Evolutionary conservation across 352 stramenopile genomes (phyloP).

Genomic region (Phytophthora citricola): DNA sequence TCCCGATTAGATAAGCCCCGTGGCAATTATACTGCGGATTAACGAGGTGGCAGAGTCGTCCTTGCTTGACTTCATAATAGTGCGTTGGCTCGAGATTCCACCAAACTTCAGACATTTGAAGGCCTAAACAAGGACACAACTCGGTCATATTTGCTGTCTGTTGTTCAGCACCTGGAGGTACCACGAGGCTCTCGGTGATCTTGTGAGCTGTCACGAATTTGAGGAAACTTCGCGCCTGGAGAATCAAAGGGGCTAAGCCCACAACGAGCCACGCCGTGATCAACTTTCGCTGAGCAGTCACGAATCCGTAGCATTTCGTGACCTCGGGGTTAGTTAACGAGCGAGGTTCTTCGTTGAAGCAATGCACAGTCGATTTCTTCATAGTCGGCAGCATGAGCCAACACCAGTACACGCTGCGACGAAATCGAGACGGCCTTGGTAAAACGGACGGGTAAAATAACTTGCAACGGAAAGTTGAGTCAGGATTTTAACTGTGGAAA

Average conservation of each 20-base stretch:
- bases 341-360: not conserved
- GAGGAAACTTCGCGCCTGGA: constrained; percentile 10
- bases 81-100: constrained; percentile 6
- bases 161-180: not conserved
- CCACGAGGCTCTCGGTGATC: constrained; percentile 1
- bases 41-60: constrained; percentile 6
- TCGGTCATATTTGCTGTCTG: not conserved
- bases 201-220: constrained; percentile 12
- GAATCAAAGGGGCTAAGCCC: not conserved
- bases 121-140: constrained; percentile 6
- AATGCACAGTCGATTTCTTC: not conserved
- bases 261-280: constrained; percentile 4
- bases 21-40: constrained; percentile 20
- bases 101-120: constrained; percentile 8
- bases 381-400: not conserved
- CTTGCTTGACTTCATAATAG: not conserved
- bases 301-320: not conserved
- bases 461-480: no score
- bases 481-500: no score
- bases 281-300: constrained; percentile 2
- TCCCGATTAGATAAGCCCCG: constrained; percentile 4
- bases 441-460: no score
- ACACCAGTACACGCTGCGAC: no score
- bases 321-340: not conserved
- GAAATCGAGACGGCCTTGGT: no score